Percentiles rank a stretch among this genome's conserved stretches.
Evolutionary conservation across 306 rosid species (phyloP).

Genomic region (Cucurbita moschata): DNA sequence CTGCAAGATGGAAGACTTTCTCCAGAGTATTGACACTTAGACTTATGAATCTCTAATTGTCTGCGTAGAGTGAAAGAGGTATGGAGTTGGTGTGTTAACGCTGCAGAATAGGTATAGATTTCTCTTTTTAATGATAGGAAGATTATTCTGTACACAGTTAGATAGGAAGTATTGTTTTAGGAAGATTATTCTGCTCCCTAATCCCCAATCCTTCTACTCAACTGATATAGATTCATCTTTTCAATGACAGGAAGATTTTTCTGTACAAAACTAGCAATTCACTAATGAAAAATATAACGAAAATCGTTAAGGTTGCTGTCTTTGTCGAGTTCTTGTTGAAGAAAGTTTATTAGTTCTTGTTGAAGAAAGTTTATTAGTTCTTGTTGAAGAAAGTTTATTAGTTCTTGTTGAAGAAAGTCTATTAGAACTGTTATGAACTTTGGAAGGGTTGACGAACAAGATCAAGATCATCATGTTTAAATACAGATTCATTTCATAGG

Average conservation of each 20-base stretch:
- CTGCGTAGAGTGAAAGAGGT: not conserved
- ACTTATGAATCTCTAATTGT: not conserved
- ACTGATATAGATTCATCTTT: not conserved
- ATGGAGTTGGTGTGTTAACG: not conserved
- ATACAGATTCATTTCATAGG: not conserved
- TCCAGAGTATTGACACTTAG: slow-evolving; percentile 23
- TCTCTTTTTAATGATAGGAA: not conserved
- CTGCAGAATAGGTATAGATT: not conserved
- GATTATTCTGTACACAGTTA: not conserved
- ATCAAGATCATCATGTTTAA: not conserved
- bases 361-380: not conserved
- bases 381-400: not conserved
- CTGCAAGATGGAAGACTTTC: slow-evolving; percentile 69
- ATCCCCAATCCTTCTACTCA: not conserved
- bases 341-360: not conserved
- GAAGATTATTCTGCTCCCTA: not conserved
- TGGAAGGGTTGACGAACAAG: not conserved
- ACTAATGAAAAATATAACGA: not conserved
- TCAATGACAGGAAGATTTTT: too few species aligned
- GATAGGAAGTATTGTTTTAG: not conserved
- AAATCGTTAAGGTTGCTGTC: not conserved
- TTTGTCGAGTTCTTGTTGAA: too few species aligned
- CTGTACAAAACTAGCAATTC: too few species aligned
- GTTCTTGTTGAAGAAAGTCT: not conserved
- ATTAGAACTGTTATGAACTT: not conserved